Evolutionary conservation across 371 early-diverging fungal species (phyloP).

Genomic region (Syncephalastrum contaminatum): DNA sequence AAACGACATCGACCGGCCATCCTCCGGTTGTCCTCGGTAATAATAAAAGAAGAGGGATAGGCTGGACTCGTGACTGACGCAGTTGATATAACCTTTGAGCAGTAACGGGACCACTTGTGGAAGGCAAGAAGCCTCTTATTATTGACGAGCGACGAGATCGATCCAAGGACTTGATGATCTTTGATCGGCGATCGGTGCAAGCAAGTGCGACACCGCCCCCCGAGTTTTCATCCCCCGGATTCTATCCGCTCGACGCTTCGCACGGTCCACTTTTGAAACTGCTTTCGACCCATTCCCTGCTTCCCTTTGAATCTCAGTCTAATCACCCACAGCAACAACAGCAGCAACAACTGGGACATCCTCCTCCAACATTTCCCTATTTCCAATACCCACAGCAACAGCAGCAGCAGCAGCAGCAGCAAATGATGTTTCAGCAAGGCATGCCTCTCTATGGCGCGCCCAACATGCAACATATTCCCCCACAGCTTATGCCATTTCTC

Average conservation of each 20-base stretch:
- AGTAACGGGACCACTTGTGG: constrained; percentile 19
- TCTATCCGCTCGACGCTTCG: constrained; percentile 18
- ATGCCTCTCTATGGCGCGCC: neutral
- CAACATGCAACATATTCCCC: neutral
- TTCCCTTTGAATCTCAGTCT: constrained; percentile 9
- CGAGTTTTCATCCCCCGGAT: constrained; percentile 17
- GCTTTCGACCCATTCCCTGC: constrained; percentile 11
- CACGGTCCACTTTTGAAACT: constrained; percentile 17
- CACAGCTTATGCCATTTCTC: neutral
- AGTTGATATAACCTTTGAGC: neutral
- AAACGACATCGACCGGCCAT: constrained; percentile 30
- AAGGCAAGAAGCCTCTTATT: constrained; percentile 25
- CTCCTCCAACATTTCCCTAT: neutral
- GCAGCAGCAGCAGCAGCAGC: constrained; percentile 7
- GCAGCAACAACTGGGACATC: too few relatives aligned
- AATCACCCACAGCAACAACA: constrained; percentile 4
- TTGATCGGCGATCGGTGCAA: constrained; percentile 20
- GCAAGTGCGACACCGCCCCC: constrained; percentile 3
- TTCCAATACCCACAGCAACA: constrained; percentile 2
- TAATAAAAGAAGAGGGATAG: neutral
- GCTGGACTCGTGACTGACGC: too few relatives aligned
- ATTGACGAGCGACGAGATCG: constrained; percentile 27
- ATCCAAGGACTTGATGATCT: constrained; percentile 16
- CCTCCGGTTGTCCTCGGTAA: constrained; percentile 44
- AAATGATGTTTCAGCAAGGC: constrained; percentile 5